Percentiles rank a stretch among this genome's conserved stretches.
Evolutionary conservation across 495 filamentous ascomycete species (phyloP).

Genomic region (Penicillium turbatum): DNA sequence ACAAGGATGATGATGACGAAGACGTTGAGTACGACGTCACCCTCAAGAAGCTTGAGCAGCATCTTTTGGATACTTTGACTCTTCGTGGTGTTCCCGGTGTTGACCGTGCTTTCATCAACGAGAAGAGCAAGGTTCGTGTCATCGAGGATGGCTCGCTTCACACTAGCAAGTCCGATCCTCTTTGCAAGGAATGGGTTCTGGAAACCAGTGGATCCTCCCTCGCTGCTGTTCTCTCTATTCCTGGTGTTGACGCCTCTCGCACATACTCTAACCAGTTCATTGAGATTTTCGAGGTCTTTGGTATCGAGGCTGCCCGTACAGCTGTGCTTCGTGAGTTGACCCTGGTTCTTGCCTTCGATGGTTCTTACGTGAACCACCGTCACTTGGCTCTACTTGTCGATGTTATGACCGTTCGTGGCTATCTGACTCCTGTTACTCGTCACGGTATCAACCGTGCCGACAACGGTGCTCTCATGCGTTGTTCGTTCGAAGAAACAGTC

Average conservation of each 20-base stretch:
- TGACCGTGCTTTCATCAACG: slow-evolving; percentile 87
- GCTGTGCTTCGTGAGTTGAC: slow-evolving; percentile 84
- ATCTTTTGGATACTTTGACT: slow-evolving; percentile 84
- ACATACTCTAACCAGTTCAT: slow-evolving; percentile 95
- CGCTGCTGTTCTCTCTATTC: slow-evolving; percentile 73
- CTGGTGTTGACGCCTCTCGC: slow-evolving; percentile 82
- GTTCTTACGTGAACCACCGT: slow-evolving; percentile 98
- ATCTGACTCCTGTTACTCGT: slow-evolving; percentile 91
- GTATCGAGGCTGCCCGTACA: slow-evolving; percentile 88
- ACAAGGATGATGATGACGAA: slow-evolving; percentile 73
- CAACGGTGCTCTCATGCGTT: slow-evolving; percentile 97
- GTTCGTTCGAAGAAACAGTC: slow-evolving; percentile 98
- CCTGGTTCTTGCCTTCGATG: slow-evolving; percentile 89
- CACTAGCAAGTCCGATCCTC: slow-evolving; percentile 60
- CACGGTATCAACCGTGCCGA: slow-evolving; percentile 98
- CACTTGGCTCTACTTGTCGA: slow-evolving; percentile 95
- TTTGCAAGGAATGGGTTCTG: slow-evolving; percentile 88
- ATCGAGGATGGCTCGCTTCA: slow-evolving; percentile 65
- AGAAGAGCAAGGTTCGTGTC: slow-evolving; percentile 59
- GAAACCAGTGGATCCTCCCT: slow-evolving; percentile 89
- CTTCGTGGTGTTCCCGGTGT: slow-evolving; percentile 87
- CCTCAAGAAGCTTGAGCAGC: slow-evolving; percentile 82
- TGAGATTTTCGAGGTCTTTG: slow-evolving; percentile 88
- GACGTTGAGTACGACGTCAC: slow-evolving; percentile 83
- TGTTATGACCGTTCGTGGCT: slow-evolving; percentile 94